Base-by-base conservation (phyloP, 139 green algal species). In the Micractinium conductrix region DNA sequence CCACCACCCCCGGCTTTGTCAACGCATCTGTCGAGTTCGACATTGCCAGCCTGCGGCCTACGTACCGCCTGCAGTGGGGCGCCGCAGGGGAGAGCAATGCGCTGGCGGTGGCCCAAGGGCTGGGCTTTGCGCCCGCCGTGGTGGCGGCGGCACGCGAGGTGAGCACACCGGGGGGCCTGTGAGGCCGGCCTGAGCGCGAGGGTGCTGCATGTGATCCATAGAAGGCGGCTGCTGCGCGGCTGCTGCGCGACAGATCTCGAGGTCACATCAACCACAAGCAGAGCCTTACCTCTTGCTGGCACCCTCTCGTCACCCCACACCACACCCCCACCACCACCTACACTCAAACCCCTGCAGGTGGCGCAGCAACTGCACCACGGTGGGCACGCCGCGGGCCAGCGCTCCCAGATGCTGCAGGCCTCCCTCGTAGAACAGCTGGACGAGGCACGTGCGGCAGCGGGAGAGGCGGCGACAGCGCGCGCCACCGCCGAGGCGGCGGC, bases 1-100 rank as follows among this genome's bases (percentile, higher is more conserved):
- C 74, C 50, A 45, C 43, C 22, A 68, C 68, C 37, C 74, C 81
- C 24, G 38, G 60, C 43, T 93, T 93, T 43, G 62, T 90, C 26
- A 94, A 95, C 69, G 93, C 92, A 0, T 79, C 72, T 17, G 93
- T 95, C 17, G 93, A 93, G 40, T 95, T 95, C 78, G 90, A 95
- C 60, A 33, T 86, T 33, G 86, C 74, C 40, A 92, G 83, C 24
- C 85, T 95, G 75, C 71, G 63, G 26, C 93, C 93, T n/a, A 95
- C 92, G 16, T 95, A 95, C 85, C 80, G 90, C 45, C 81, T 95
- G 26, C 48, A 89, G 43, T 95, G 92, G 92, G 88, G 88, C 33
- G 30, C 37, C 38, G 86, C 82, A 0, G 92, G 92, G 1, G 74
- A 84, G 5, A 92, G 86, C 35, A 92, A 93, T 65, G 92, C 92